Conservation (phyloP, 2,329 filamentous ascomycete species). For the Ophiostoma quercus region DNA sequence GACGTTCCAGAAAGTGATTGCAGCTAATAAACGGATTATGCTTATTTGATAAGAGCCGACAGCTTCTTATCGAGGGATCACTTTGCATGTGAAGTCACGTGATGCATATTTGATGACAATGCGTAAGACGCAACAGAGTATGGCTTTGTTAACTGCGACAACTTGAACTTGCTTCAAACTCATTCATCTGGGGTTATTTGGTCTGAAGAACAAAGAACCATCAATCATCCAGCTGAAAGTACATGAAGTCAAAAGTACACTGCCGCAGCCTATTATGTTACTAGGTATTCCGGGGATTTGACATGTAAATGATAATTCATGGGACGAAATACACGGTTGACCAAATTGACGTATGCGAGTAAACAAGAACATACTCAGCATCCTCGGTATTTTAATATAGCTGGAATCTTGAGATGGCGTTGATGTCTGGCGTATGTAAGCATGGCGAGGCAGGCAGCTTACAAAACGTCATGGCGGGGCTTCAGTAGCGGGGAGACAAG, state of each 20-base stretch:
- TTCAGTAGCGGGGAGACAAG: constrained; percentile 19
- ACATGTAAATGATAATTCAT: not conserved
- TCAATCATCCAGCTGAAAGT: not conserved
- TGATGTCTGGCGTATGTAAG: not conserved
- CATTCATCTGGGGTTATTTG: not conserved
- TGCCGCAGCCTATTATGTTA: not conserved
- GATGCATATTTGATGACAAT: not conserved
- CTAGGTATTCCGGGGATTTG: not conserved
- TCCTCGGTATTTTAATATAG: no score
- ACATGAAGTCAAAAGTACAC: not conserved
- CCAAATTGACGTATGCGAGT: no score
- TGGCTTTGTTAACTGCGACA: no score
- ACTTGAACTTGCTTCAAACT: not conserved
- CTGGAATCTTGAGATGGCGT: no score
- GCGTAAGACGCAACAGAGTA: not conserved
- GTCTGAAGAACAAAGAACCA: not conserved
- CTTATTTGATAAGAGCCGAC: not conserved
- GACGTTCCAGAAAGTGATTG: no score
- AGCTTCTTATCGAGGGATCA: not conserved
- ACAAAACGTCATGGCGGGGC: constrained; percentile 24
- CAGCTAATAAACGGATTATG: not conserved
- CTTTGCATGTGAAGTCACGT: constrained; percentile 16
- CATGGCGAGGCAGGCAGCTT: constrained; percentile 10
- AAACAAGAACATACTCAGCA: no score
- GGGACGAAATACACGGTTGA: no score